Conservation (phyloP, 768 basidiomycete species). For the Pleurotus pulmonarius region DNA sequence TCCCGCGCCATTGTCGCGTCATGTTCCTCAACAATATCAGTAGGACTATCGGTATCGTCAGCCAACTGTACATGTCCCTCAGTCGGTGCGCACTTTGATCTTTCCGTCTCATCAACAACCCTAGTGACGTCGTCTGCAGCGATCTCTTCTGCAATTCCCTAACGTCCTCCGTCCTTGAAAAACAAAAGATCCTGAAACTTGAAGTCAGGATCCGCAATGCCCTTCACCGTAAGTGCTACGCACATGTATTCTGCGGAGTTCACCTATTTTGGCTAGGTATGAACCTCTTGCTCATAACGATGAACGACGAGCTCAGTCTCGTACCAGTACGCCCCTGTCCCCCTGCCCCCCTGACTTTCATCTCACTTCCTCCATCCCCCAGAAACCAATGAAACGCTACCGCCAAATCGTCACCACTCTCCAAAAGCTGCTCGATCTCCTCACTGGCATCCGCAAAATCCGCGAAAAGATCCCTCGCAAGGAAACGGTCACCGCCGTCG, state of each 20-base stretch:
- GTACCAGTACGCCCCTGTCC: constrained; percentile 35
- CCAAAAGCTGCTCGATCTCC: constrained; percentile 37
- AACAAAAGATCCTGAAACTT: constrained; percentile 31
- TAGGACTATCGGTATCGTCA: constrained; percentile 33
- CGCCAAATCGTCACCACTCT: constrained; percentile 30
- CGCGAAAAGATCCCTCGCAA: constrained; percentile 42
- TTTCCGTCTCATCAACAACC: neutral
- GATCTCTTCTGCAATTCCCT: neutral
- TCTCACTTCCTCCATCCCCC: neutral
- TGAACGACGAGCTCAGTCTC: constrained; percentile 45
- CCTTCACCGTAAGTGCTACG: constrained; percentile 24
- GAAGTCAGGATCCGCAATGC: constrained; percentile 39
- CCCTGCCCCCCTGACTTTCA: neutral
- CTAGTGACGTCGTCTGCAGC: neutral
- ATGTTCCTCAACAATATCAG: constrained; percentile 37
- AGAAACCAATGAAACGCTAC: constrained; percentile 48
- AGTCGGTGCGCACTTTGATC: constrained; percentile 25
- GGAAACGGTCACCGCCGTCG: constrained; percentile 35
- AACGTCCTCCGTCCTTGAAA: constrained; percentile 16
- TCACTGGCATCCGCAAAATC: constrained; percentile 44
- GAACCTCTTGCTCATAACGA: constrained; percentile 29
- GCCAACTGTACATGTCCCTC: constrained; percentile 38
- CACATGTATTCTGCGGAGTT: neutral
- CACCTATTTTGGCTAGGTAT: constrained; percentile 14
- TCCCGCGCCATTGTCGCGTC: constrained; percentile 44